Base-by-base conservation (phyloP, 495 filamentous ascomycete species). In the Aspergillus incahuasiensis region DNA sequence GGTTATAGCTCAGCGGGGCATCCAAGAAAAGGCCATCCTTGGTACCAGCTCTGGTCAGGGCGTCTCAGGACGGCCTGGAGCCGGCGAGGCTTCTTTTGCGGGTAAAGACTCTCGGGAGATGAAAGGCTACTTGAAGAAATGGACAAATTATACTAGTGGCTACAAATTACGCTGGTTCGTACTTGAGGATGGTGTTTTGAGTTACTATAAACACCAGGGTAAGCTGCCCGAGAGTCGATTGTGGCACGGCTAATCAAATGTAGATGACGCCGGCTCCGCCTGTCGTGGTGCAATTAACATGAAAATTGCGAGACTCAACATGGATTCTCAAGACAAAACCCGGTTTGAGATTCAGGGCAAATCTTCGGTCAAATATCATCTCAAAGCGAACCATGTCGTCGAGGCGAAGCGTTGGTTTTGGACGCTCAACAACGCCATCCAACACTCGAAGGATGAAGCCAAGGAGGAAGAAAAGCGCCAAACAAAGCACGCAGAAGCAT, bases 101-200 rank as follows among this genome's bases (percentile, higher is more conserved):
- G 84, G 86, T 7, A 94, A 92, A 59, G 94, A 98, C 57, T 84
- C 86, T 9, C 83, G 91, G 42, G 94, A 97, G 68, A 97, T 97
- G 90, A 96, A 92, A 72, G 94, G 94, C 8, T 98, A 97, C 68
- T 75, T 98, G 54, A 96, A 96, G 69, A 98, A 98, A 66, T 98
- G 94, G 94, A 97, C 94, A 19, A 98, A 98, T 63, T 98, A 98
- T 68, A 90, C 92, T 8, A 90, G 85, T 63, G 94, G 94, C 4
- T 97, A 94, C 73, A 96, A 98, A 73, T 73, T 98, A 49, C 81
- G 94, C 45, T 98, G 92, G 91, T 98, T 98, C 69, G 95, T 97
- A 0, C 79, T 98, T 20, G 94, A 98, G 63, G 95, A 97, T 65
- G 94, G 94, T 15, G 95, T 98, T 16, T 70, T 98, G 60, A 97